These are phyloP conservation scores for Arabis alpina DNA, from an alignment of 345 rosid species.

Conservation along the genomic window DNA sequence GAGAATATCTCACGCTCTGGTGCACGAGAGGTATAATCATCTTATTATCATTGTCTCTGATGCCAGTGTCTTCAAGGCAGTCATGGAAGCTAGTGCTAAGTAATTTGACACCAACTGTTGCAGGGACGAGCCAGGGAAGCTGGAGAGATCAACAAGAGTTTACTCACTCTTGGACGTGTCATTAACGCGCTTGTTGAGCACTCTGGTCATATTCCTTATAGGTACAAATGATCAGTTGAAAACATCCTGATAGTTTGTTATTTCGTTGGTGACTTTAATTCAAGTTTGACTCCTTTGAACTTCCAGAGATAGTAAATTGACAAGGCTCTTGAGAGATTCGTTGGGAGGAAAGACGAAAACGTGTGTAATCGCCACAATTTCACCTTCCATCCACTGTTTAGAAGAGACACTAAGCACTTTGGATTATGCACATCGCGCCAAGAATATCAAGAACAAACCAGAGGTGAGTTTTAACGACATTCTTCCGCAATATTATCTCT, in stretches of 20 bases:
- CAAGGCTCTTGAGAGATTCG: slow-evolving; percentile 96
- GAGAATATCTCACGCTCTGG: slow-evolving; percentile 99
- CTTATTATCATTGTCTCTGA: slow-evolving; percentile 6
- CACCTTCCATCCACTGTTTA: slow-evolving; percentile 89
- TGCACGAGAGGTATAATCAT: slow-evolving; percentile 79
- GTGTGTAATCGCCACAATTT: slow-evolving; percentile 96
- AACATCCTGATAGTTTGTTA: background rate
- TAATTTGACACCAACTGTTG: slow-evolving; percentile 37
- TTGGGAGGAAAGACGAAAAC: slow-evolving; percentile 99
- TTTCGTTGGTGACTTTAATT: background rate
- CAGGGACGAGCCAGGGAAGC: slow-evolving; percentile 99
- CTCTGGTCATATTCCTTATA: slow-evolving; percentile 96
- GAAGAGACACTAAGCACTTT: slow-evolving; percentile 98
- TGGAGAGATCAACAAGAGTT: slow-evolving; percentile 97
- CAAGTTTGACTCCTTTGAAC: too few relatives aligned
- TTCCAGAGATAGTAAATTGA: slow-evolving; percentile 77
- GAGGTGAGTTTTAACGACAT: slow-evolving; percentile 58
- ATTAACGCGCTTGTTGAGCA: slow-evolving; percentile 98
- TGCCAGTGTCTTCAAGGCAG: slow-evolving; percentile 29
- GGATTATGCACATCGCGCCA: slow-evolving; percentile 99
- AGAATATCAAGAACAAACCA: slow-evolving; percentile 98
- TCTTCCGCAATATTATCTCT: slow-evolving; percentile 16
- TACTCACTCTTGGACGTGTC: slow-evolving; percentile 98
- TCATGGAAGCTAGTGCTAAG: slow-evolving; percentile 21
- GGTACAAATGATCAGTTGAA: slow-evolving; percentile 50